phyloP scores from a whole-genome alignment of 768 basidiomycete genomes.

The Auriscalpium microsporum region DNA sequence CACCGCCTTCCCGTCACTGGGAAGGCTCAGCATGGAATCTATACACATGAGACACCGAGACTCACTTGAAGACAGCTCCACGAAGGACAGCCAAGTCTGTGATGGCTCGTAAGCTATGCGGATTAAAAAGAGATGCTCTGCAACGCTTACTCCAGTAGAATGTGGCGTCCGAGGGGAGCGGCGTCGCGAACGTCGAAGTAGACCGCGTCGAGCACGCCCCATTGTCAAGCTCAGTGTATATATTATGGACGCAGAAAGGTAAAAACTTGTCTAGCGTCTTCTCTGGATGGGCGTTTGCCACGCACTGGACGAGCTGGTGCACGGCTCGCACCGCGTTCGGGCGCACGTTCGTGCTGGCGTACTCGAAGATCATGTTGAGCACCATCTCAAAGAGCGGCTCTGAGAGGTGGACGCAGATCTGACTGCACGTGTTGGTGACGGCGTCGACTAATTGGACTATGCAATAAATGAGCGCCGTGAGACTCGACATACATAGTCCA shows the following conservation, averaged over 20 bases:
- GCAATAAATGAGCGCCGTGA: neutral
- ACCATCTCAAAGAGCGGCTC: constrained; percentile 72
- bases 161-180: constrained; percentile 73
- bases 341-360: constrained; percentile 71
- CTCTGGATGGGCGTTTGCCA: constrained; percentile 69
- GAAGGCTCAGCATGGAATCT: neutral
- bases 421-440: constrained; percentile 66
- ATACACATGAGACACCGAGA: constrained; percentile 1
- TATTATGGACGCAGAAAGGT: constrained; percentile 61
- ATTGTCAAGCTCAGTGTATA: constrained; percentile 69
- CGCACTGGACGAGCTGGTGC: constrained; percentile 77
- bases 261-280: constrained; percentile 78
- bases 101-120: constrained; percentile 6
- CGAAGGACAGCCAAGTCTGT: constrained; percentile 67
- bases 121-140: neutral
- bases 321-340: constrained; percentile 83
- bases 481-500: neutral
- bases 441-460: constrained; percentile 70
- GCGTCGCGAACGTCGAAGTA: constrained; percentile 53
- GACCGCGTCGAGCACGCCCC: constrained; percentile 72
- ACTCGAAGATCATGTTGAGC: constrained; percentile 76
- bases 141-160: constrained; percentile 71
- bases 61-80: constrained; percentile 76
- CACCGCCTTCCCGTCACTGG: constrained; percentile 51
- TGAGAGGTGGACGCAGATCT: constrained; percentile 69